Evolutionary conservation across 2,329 filamentous ascomycete genomes (phyloP).

Genomic region (Lachnellula cervina): DNA sequence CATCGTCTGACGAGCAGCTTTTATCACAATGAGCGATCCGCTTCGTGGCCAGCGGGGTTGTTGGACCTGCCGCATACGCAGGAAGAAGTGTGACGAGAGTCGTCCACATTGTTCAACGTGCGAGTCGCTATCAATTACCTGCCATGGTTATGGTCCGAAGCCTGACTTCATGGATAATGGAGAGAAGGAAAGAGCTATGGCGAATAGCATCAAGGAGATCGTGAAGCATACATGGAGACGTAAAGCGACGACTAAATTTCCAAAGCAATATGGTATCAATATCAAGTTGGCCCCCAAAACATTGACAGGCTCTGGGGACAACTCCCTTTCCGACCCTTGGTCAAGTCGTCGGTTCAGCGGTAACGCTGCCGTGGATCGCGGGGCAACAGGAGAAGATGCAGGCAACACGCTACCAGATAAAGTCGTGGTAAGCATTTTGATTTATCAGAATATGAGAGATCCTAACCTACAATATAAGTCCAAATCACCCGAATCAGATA

Average conservation of each 20-base stretch:
- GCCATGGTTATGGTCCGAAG: slow-evolving; percentile 43
- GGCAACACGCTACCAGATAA: no score
- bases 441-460: no score
- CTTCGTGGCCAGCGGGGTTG: slow-evolving; percentile 40
- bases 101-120: slow-evolving; percentile 55
- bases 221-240: slow-evolving; percentile 45
- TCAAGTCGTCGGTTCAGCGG: no score
- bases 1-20: neutral
- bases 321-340: neutral
- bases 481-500: neutral
- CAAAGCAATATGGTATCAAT: neutral
- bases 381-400: no score
- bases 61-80: slow-evolving; percentile 59
- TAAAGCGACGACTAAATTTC: neutral
- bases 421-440: no score
- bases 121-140: slow-evolving; percentile 45
- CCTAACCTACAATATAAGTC: neutral
- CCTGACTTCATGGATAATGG: slow-evolving; percentile 20
- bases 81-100: slow-evolving; percentile 63
- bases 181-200: slow-evolving; percentile 1
- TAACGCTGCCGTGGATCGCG: no score
- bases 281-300: neutral
- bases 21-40: neutral
- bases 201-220: neutral
- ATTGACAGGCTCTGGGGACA: neutral